These are phyloP conservation scores for Calonectria pseudoturangicola DNA, from an alignment of 2,329 filamentous ascomycete species.

Conservation along the genomic window DNA sequence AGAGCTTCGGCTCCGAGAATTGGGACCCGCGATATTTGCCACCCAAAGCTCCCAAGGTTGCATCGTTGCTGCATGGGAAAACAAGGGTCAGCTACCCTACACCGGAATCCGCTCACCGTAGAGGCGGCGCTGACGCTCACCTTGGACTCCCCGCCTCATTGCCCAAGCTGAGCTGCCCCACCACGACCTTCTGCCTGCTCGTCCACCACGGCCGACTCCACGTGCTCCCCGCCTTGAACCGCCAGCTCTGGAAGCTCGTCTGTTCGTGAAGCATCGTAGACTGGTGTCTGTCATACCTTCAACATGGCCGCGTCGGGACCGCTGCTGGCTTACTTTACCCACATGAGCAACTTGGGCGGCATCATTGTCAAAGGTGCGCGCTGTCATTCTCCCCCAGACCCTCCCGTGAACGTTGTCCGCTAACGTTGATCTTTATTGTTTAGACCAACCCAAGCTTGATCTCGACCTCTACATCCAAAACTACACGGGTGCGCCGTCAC, in stretches of 20 bases:
- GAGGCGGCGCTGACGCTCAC: slow-evolving; percentile 3
- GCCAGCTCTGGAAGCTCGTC: slow-evolving; percentile 50
- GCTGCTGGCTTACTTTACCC: slow-evolving; percentile 66
- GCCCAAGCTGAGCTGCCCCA: slow-evolving; percentile 31
- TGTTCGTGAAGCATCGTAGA: slow-evolving; percentile 35
- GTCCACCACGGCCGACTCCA: slow-evolving; percentile 25
- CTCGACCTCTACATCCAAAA: slow-evolving; percentile 93
- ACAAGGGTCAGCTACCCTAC: neutral
- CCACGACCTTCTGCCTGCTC: slow-evolving; percentile 31
- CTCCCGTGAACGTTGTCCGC: slow-evolving; percentile 18
- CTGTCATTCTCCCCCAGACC: slow-evolving; percentile 9
- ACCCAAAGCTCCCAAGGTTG: neutral
- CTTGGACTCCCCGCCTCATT: slow-evolving; percentile 18
- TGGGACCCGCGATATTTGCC: slow-evolving; percentile 7
- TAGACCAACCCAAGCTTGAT: slow-evolving; percentile 90
- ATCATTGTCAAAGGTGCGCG: slow-evolving; percentile 69
- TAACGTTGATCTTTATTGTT: slow-evolving; percentile 35
- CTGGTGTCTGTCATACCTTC: slow-evolving; percentile 29
- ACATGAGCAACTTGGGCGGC: slow-evolving; percentile 67
- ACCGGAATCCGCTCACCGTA: neutral
- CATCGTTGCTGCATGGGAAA: slow-evolving; percentile 1
- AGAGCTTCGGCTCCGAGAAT: slow-evolving; percentile 8
- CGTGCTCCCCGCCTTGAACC: slow-evolving; percentile 39
- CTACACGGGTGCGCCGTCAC: slow-evolving; percentile 80
- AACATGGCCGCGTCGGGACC: slow-evolving; percentile 62